These are phyloP conservation scores for Botrytis tulipae DNA, from an alignment of 2,329 filamentous ascomycete species.

Conservation along the genomic window DNA sequence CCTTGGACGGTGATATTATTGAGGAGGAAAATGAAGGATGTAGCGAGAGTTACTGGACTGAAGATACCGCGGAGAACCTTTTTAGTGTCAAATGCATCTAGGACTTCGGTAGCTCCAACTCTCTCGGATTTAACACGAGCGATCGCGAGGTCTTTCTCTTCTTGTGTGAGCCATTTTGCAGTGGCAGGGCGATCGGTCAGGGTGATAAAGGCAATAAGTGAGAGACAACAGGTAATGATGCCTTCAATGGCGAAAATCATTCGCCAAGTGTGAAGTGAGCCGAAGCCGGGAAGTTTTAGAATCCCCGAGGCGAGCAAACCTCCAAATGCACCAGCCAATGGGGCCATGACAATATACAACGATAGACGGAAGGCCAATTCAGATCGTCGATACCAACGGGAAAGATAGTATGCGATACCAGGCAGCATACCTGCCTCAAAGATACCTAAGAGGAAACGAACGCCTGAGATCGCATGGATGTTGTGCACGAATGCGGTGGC, in stretches of 20 bases:
- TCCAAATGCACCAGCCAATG: slow-evolving; percentile 69
- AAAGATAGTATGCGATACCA: slow-evolving; percentile 71
- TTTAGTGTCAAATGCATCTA: slow-evolving; percentile 59
- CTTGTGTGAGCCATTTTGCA: slow-evolving; percentile 61
- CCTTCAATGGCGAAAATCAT: slow-evolving; percentile 75
- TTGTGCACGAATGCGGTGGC: slow-evolving; percentile 64
- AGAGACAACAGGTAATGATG: slow-evolving; percentile 57
- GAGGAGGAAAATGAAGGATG: slow-evolving; percentile 46
- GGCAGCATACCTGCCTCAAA: slow-evolving; percentile 66
- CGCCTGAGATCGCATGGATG: slow-evolving; percentile 46
- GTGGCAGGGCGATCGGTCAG: slow-evolving; percentile 68
- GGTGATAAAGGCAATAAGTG: slow-evolving; percentile 60
- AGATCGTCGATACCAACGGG: slow-evolving; percentile 67
- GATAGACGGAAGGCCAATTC: slow-evolving; percentile 67
- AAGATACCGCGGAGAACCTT: slow-evolving; percentile 63
- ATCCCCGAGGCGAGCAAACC: slow-evolving; percentile 65
- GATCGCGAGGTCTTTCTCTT: slow-evolving; percentile 65
- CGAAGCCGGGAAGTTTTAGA: slow-evolving; percentile 53
- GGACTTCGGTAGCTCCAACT: slow-evolving; percentile 58
- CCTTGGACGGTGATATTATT: slow-evolving; percentile 66
- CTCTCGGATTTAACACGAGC: slow-evolving; percentile 68
- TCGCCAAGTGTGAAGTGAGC: slow-evolving; percentile 56
- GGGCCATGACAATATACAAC: slow-evolving; percentile 69
- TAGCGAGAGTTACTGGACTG: slow-evolving; percentile 59
- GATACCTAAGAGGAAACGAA: slow-evolving; percentile 65